Percentiles rank a stretch among this genome's conserved stretches.
Evolutionary conservation across 148 eudicot species (phyloP).

Genomic region (Rhododendron henanense): DNA sequence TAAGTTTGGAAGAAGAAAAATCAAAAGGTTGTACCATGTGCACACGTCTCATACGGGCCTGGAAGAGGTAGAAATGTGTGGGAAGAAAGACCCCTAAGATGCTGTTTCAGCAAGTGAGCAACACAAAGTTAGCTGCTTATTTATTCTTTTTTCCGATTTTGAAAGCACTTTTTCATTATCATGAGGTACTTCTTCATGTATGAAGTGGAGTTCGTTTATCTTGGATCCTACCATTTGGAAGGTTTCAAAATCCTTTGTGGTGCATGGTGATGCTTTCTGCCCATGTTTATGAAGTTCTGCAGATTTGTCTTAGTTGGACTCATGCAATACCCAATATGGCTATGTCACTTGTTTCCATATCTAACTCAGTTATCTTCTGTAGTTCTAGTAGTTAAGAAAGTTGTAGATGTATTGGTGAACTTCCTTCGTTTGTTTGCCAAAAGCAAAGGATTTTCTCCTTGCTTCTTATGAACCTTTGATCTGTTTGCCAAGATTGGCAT

Average conservation of each 20-base stretch:
- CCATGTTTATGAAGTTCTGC: background rate
- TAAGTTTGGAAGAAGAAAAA: background rate
- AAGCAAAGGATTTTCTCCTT: background rate
- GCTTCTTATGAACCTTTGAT: background rate
- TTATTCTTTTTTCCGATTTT: background rate
- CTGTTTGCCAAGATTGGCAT: background rate
- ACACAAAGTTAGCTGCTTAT: no score
- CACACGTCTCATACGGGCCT: background rate
- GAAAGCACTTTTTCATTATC: background rate
- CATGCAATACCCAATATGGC: background rate
- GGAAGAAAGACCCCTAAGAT: background rate
- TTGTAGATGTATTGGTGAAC: background rate
- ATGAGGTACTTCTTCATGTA: background rate
- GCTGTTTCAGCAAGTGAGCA: background rate
- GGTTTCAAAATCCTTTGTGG: background rate
- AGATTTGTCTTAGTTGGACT: background rate
- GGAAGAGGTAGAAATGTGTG: background rate
- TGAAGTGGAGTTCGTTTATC: background rate
- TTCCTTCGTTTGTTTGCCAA: background rate
- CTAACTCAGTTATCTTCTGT: background rate
- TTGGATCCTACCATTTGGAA: background rate
- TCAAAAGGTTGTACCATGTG: background rate
- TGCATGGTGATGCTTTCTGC: background rate
- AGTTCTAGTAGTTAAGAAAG: background rate
- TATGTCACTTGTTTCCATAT: background rate